Evolutionary conservation across 2,329 filamentous ascomycete species (phyloP), one percentile per base, ranked within the genome.

Genomic region (Colletotrichum theobromicola): DNA sequence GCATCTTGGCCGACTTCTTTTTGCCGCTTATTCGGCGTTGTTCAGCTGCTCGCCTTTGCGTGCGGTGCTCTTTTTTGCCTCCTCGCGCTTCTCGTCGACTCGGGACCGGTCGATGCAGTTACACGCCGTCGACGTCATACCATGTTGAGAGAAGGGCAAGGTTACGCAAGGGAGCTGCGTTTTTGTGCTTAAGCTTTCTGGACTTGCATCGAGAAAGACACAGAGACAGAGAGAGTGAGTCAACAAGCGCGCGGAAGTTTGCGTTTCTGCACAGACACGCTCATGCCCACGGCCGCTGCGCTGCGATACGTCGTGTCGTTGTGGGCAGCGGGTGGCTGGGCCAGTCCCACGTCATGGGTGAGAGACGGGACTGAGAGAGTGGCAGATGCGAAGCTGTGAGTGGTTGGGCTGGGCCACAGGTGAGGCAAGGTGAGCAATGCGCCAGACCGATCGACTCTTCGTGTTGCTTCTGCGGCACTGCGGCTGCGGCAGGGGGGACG

Each of bases 91-190:
- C 28, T 24, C 18, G 18, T 60, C 28, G 55, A 58, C 5, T 58
- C 26, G 18, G 26, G 7, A 58, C 24, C 55, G n/a, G 12, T 18
- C 24, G 24, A 58, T 35, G 37, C 32, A 30, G 21, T 28, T 26
- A 37, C 35, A 58, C 61, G 61, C 72, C 67, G 18, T 66, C 26
- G 61, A 74, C 67, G 72, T 74, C 72, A 74, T 71, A 13, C 12
- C 53, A 7, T 50, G 46, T 8, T 16, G 34, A 61, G 32, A 57
- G 53, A 61, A 46, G 21, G 55, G 35, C 28, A 50, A 32, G 26
- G 53, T 61, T 50, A 28, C n/a, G 66, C 66, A 61, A 66, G 61
- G 70, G 58, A 64, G 61, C 37, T 28, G 37, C 62, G 62, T 30
- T 65, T 50, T 67, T 16, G 46, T 18, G n/a, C 15, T 21, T 28